Evolutionary conservation across 1,139 yeast species (phyloP), one percentile per base, ranked within the genome.

Genomic region (Kurtzmaniella quercitrusa): DNA sequence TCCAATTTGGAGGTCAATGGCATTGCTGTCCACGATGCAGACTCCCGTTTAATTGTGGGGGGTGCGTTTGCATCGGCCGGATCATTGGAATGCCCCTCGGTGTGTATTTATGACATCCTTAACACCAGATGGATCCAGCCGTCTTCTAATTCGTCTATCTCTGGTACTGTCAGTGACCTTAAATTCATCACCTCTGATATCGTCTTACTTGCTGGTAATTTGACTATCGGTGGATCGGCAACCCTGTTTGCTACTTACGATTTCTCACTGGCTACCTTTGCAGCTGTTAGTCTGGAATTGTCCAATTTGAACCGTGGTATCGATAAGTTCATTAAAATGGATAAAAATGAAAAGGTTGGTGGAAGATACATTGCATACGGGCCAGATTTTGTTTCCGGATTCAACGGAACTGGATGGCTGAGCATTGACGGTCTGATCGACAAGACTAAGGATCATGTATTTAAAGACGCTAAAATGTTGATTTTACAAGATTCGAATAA

Each of bases 1-100:
- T 41, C 52, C 19, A 37, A 60, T 12, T 66, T 77, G 2, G 52
- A 58, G 36, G 77, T 87, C 8, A 78, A 76, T 45, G 63, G 84
- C 2, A 62, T 87, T 47, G 79, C 75, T 2, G 69, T 73, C 45
- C 74, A 77, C 49, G 82, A 80, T 31, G 64, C 66, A 25, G 70
- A 70, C 8, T 59, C 72, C 19, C 70, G 75, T 19, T 60, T 90
- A 16, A 68, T 89, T 34, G 85, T 88, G 10, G 96, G 88, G 41
- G 98, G 98, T 17, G 70, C 79, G 40, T 88, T 88, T 55, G 74
- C 73, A 25, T 62, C 69, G 33, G 84, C 85, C 3, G 83, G 86
- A 0, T 69, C 81, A 8, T 64, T 77, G 48, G 65, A 69, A 39
- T 89, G 96, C 63, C 63, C 69, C 2, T 77, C 81, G 2, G 62